Conservation (phyloP, 345 rosid genomes). For the Moricandia moricandioides region DNA sequence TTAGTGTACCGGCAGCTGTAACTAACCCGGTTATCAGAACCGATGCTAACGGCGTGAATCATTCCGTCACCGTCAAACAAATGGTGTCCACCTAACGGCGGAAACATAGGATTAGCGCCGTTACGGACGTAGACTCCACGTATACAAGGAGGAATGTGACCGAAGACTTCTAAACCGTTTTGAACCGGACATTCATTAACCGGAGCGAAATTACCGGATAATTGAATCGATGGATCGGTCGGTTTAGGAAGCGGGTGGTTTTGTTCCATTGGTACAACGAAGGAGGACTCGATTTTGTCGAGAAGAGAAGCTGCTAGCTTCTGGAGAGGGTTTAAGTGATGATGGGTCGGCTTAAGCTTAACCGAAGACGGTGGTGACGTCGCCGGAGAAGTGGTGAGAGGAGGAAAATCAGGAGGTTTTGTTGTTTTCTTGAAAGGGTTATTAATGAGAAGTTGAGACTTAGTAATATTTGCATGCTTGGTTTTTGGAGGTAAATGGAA, state of each 20-base stretch:
- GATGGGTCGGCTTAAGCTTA: conserved; percentile 22
- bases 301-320: conserved; percentile 54
- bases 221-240: conserved; percentile 40
- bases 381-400: conserved; percentile 18
- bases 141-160: conserved; percentile 53
- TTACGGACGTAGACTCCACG: conserved; percentile 64
- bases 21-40: conserved; percentile 42
- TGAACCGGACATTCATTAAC: conserved; percentile 66
- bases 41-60: conserved; percentile 69
- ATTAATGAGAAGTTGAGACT: not conserved
- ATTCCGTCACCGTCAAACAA: conserved; percentile 86
- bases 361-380: conserved; percentile 19
- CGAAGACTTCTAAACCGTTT: conserved; percentile 48
- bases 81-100: conserved; percentile 65
- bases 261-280: conserved; percentile 44
- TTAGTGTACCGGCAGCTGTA: conserved; percentile 64
- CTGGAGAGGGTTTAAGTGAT: conserved; percentile 54
- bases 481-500: conserved; percentile 7
- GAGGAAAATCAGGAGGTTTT: conserved; percentile 22
- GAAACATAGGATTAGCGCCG: conserved; percentile 67
- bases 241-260: conserved; percentile 26
- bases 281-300: conserved; percentile 51
- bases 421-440: conserved; percentile 22
- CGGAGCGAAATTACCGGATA: conserved; percentile 71
- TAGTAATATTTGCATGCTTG: not conserved